A percentile compares a stretch with the other conserved stretches of the same genome.
Conservation (phyloP, 148 eudicot species). For the Vaccinium macrocarpon region DNA sequence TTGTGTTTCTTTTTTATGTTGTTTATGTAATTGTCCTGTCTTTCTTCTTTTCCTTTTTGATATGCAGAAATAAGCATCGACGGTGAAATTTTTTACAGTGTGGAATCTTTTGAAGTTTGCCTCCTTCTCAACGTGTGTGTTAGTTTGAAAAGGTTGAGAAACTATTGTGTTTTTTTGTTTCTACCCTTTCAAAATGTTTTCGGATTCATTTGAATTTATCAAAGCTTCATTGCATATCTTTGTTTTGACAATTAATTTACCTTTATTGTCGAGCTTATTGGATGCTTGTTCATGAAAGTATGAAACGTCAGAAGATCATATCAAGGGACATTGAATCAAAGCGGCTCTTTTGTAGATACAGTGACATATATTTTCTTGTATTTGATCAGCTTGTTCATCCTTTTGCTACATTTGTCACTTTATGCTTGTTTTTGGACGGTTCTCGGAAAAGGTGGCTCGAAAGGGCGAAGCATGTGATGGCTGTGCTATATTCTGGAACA, state of each 20-base stretch:
- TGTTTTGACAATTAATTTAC: neutral
- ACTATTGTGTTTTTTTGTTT: neutral
- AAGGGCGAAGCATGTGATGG: no score
- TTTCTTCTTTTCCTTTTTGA: neutral
- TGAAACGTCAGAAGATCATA: conserved; percentile 40
- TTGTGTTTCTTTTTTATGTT: neutral
- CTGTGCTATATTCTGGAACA: no score
- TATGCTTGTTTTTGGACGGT: no score
- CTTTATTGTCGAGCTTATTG: neutral
- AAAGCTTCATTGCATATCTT: neutral
- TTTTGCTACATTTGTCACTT: neutral
- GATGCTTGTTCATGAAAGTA: neutral
- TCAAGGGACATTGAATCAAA: conserved; percentile 49
- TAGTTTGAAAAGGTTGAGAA: no score
- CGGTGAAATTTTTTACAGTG: neutral
- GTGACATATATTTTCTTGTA: neutral
- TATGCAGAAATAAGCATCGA: no score
- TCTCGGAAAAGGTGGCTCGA: no score
- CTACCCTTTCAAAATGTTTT: neutral
- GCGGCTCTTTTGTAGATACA: neutral
- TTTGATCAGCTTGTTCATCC: neutral
- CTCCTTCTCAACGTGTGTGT: neutral
- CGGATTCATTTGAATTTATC: neutral
- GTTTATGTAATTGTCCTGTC: neutral
- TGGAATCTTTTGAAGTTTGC: neutral